Conservation (phyloP, 805 yeast species). For the Starmera dryadoides region DNA sequence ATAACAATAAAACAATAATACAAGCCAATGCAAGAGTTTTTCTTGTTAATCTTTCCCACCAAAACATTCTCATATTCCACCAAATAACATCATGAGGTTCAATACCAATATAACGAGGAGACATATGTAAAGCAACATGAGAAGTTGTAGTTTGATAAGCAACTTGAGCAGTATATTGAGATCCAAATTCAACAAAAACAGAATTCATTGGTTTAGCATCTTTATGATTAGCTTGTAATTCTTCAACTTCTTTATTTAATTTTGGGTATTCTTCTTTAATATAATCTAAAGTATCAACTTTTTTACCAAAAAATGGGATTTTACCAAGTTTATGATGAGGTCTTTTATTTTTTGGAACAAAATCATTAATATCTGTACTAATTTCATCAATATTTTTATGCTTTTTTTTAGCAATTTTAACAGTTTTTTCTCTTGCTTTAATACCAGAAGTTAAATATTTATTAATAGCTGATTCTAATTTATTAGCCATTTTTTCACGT, state of each 20-base stretch:
- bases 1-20: constrained; percentile 45
- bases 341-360: constrained; percentile 60
- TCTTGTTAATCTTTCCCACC: constrained; percentile 71
- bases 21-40: constrained; percentile 42
- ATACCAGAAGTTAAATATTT: constrained; percentile 52
- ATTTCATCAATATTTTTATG: constrained; percentile 38
- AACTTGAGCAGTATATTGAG: constrained; percentile 67
- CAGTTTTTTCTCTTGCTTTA: constrained; percentile 54
- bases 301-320: constrained; percentile 39
- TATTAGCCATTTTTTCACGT: constrained; percentile 52
- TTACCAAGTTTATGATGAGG: constrained; percentile 44
- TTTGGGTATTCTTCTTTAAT: constrained; percentile 50
- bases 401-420: constrained; percentile 70
- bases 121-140: constrained; percentile 58
- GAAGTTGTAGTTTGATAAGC: constrained; percentile 59
- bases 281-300: constrained; percentile 55
- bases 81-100: constrained; percentile 60
- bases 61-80: constrained; percentile 67
- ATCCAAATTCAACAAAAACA: constrained; percentile 70
- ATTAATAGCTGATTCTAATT: constrained; percentile 63
- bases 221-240: constrained; percentile 44
- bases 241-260: constrained; percentile 47
- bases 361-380: constrained; percentile 42
- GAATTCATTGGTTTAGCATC: constrained; percentile 63
- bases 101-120: constrained; percentile 54